phyloP scores from a whole-genome alignment of 2,329 filamentous ascomycete species.

The Emydomyces testavorans region DNA sequence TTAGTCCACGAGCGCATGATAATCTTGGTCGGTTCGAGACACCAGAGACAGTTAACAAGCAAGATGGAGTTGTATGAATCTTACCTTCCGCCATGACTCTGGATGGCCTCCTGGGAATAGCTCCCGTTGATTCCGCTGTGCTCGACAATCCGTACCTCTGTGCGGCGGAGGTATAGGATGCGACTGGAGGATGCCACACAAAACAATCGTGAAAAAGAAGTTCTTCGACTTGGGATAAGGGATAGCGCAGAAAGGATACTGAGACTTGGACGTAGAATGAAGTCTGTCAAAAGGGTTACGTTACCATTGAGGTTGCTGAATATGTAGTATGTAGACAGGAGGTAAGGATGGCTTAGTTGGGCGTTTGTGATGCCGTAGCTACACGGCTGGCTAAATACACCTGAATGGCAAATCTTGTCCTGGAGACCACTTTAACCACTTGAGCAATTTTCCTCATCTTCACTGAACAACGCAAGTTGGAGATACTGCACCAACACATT shows the following conservation, averaged over 20 bases:
- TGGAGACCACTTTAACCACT: too few species aligned
- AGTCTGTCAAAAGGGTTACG: too few species aligned
- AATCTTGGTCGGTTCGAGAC: background rate
- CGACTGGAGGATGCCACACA: background rate
- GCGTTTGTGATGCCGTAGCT: too few species aligned
- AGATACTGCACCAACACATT: too few species aligned
- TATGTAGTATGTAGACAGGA: too few species aligned
- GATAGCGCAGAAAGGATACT: background rate
- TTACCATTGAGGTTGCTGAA: too few species aligned
- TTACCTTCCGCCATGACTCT: conserved; percentile 10
- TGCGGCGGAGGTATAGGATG: background rate
- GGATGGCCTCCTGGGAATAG: background rate
- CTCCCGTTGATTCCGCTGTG: background rate
- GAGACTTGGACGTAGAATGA: too few species aligned
- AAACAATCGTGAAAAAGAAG: background rate
- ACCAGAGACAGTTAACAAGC: background rate
- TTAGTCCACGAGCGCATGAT: background rate
- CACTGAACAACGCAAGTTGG: too few species aligned
- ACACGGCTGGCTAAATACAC: too few species aligned
- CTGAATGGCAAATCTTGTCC: too few species aligned
- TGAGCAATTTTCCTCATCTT: too few species aligned
- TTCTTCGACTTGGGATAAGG: background rate
- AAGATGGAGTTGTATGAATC: background rate
- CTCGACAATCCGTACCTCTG: background rate
- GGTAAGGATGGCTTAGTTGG: too few species aligned